Conservation (phyloP, 2,329 filamentous ascomycete genomes). For the Alternaria sp. region DNA sequence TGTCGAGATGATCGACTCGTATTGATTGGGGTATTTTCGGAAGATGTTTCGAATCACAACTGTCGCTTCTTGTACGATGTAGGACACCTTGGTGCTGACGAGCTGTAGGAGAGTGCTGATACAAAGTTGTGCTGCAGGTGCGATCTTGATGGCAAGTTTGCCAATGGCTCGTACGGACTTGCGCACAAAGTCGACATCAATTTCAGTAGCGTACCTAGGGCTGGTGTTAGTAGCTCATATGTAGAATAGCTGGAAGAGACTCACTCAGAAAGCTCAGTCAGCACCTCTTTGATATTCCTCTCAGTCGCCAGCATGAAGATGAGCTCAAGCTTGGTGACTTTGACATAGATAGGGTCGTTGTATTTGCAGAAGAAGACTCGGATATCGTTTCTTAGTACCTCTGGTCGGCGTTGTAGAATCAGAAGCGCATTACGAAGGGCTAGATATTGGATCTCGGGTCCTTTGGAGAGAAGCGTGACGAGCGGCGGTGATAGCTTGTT, state of each 20-base stretch:
- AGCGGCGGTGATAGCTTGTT: slow-evolving; percentile 94
- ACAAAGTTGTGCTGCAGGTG: slow-evolving; percentile 87
- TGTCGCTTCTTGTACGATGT: slow-evolving; percentile 98
- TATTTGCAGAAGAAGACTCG: slow-evolving; percentile 99
- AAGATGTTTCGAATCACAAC: slow-evolving; percentile 99
- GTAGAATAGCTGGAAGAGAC: slow-evolving; percentile 29
- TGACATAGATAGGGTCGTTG: slow-evolving; percentile 99
- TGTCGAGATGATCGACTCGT: slow-evolving; percentile 96
- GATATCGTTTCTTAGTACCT: slow-evolving; percentile 95
- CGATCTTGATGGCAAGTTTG: slow-evolving; percentile 98
- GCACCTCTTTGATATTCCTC: slow-evolving; percentile 92
- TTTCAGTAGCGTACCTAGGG: slow-evolving; percentile 84
- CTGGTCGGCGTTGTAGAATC: slow-evolving; percentile 90
- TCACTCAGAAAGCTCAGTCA: slow-evolving; percentile 91
- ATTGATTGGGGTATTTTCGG: slow-evolving; percentile 98
- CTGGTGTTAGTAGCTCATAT: not conserved
- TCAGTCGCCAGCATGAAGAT: slow-evolving; percentile 99
- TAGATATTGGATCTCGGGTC: slow-evolving; percentile 97
- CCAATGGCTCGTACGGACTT: slow-evolving; percentile 98
- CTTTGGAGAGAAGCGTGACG: slow-evolving; percentile 93
- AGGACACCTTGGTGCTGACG: slow-evolving; percentile 97
- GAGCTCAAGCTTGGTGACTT: slow-evolving; percentile 97
- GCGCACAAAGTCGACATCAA: slow-evolving; percentile 97
- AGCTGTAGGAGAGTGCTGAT: slow-evolving; percentile 93
- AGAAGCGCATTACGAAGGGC: slow-evolving; percentile 92